Base-by-base conservation (phyloP, 164 flowering plant genomes). In the Piper longum region DNA sequence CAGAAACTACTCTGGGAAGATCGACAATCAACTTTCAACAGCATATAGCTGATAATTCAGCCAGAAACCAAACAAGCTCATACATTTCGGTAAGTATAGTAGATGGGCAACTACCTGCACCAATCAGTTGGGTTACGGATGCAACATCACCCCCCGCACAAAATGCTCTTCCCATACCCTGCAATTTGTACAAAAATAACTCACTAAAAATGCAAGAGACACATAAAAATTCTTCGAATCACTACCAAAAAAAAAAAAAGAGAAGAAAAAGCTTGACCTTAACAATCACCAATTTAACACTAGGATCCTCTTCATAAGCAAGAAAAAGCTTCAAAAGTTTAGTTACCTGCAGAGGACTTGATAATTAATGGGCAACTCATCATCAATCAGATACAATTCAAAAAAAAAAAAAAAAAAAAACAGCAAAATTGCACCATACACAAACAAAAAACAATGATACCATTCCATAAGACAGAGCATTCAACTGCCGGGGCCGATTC, bases 401-500 rank as follows among this genome's bases (percentile, higher is more conserved):
- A 26, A 26, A 26, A 26, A 26, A 26, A n/a, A n/a, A n/a, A n/a
- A 3, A 4, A 19, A 19, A 16, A 5, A 56, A 12, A 36, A 59
- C 13, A 12, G 39, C 16, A 41, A 41, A 19, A 40, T 5, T 16
- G 11, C 11, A 19, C 41, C 7, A 7, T 14, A 60, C 16, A 39
- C 11, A 16, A 3, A 8, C 14, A 42, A 13, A 45, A 11, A 36
- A 36, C 62, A 14, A 41, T 3, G 19, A 9, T 81, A 91, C 95
- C 98, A 92, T 92, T 59, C 59, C 58, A 67, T 26, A 67, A 4
- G 87, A 80, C 36, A 84, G 82, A 4, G 95, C 93, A 80, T 89
- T 92, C 72, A 92, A 73, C 62, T 87, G 93, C 64, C 74, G 81
- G 1, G 96, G 88, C 74, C 98, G 81, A 72, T 89, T 89, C 51